A percentile compares a stretch with the other conserved stretches of the same genome.
Conservation (phyloP, 2,329 filamentous ascomycete species). For the Sclerotinia trifoliorum region DNA sequence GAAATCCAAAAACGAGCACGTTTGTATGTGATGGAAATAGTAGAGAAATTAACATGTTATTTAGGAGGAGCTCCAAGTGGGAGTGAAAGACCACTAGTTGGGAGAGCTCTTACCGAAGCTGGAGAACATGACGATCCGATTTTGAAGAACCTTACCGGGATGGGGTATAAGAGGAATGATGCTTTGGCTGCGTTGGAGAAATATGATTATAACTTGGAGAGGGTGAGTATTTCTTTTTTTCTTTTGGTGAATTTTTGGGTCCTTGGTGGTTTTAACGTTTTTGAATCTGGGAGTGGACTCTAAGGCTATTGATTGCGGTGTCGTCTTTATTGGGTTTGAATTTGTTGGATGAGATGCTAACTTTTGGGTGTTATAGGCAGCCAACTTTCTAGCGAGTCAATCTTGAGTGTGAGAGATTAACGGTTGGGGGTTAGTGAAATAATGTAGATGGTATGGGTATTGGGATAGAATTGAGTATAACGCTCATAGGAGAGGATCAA, state of each 20-base stretch:
- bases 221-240: slow-evolving; percentile 56
- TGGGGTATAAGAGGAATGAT: slow-evolving; percentile 78
- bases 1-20: no score
- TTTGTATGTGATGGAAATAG: background rate
- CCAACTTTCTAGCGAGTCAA: slow-evolving; percentile 14
- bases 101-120: slow-evolving; percentile 68
- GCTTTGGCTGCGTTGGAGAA: slow-evolving; percentile 83
- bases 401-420: background rate
- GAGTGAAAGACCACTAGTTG: slow-evolving; percentile 47
- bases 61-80: background rate
- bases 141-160: slow-evolving; percentile 80
- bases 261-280: no score
- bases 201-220: slow-evolving; percentile 94
- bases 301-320: no score
- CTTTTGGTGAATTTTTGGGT: background rate
- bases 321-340: no score
- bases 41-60: background rate
- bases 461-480: no score
- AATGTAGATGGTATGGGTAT: no score
- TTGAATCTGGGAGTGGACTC: background rate
- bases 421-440: background rate
- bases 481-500: no score
- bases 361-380: background rate
- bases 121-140: slow-evolving; percentile 89
- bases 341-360: background rate